Evolutionary conservation across 2,329 filamentous ascomycete genomes (phyloP).

Genomic region (Colletotrichum sp.): DNA sequence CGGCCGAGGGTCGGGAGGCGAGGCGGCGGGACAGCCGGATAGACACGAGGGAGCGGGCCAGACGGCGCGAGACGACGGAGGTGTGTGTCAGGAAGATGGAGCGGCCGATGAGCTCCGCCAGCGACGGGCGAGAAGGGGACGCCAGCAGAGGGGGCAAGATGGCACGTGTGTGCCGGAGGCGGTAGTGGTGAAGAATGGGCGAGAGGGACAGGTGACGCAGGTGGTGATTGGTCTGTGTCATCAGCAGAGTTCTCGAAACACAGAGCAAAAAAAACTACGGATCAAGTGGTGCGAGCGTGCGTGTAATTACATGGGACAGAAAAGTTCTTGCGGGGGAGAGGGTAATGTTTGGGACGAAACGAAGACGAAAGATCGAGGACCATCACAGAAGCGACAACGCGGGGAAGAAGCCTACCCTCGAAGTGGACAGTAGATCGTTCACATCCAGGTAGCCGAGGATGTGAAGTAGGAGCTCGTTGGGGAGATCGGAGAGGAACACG

Average conservation of each 20-base stretch:
- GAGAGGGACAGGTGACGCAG: conserved; percentile 67
- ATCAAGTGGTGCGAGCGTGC: not conserved
- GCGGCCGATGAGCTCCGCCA: conserved; percentile 66
- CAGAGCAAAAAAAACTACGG: not conserved
- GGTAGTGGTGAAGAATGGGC: conserved; percentile 68
- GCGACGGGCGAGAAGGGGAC: conserved; percentile 62
- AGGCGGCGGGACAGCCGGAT: conserved; percentile 70
- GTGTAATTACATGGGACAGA: not conserved
- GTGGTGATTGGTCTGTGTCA: conserved; percentile 61
- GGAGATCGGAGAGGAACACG: conserved; percentile 38
- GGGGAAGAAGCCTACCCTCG: conserved; percentile 52
- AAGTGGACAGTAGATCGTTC: conserved; percentile 59
- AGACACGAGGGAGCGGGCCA: conserved; percentile 67
- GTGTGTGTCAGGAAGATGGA: conserved; percentile 73
- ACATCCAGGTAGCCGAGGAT: conserved; percentile 64
- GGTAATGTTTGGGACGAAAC: not conserved
- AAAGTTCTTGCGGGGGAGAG: not conserved
- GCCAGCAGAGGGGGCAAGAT: conserved; percentile 61
- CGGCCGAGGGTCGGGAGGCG: conserved; percentile 62
- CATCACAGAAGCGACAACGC: not conserved
- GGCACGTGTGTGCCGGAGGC: conserved; percentile 61
- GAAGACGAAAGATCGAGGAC: not conserved
- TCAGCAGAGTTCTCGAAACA: conserved; percentile 12
- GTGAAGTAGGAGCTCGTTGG: conserved; percentile 62
- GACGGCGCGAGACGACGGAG: conserved; percentile 66